Evolutionary conservation across 352 stramenopile species (phyloP), one percentile per base, ranked within the genome.

Genomic region (Phytophthora pistaciae): DNA sequence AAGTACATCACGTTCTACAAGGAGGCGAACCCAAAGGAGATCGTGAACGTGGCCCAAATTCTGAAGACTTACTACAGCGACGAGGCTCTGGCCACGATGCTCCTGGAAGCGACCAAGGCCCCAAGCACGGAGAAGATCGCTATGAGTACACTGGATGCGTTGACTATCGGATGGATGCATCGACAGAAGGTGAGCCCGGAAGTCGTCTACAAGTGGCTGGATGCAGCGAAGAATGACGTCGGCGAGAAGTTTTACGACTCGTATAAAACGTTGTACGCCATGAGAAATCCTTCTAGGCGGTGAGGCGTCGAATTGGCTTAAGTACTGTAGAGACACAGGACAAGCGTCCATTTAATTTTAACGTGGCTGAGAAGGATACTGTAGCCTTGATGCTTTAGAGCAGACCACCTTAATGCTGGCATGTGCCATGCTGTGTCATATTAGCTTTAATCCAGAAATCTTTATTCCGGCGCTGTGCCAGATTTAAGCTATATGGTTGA

Each of bases 1-100:
- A 64, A 69, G 21, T 69, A 58, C 54, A 46, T 33, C 14, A 8
- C 20, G 5, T 64, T 33, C 21, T 63, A 23, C 16, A 69, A 52
- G 16, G n/a, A 57, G 18, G 48, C 50, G 53, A 42, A 64, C 18
- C 29, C 16, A 14, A 55, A 53, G 9, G 31, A 7, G n/a, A 67
- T 31, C 5, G 58, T 27, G 23, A 21, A 67, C 7, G 16, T 49
- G 23, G 38, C 50, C 3, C 9, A 27, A n/a, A 29, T 53, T 13
- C 23, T 66, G 1, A 66, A 52, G 5, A 20, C 14, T 11, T 21
- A 11, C 11, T 56, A 36, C 25, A 23, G 23, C 27, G 29, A 63
- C 14, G 48, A 14, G 5, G 33, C 20, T 2, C 53, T 68, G 1
- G 31, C 40, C 5, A 44, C 42, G 1, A 50, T 68, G 53, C 25